Conservation (phyloP, 1,284 basidiomycete species). For the Ceratobasidium sp. region DNA sequence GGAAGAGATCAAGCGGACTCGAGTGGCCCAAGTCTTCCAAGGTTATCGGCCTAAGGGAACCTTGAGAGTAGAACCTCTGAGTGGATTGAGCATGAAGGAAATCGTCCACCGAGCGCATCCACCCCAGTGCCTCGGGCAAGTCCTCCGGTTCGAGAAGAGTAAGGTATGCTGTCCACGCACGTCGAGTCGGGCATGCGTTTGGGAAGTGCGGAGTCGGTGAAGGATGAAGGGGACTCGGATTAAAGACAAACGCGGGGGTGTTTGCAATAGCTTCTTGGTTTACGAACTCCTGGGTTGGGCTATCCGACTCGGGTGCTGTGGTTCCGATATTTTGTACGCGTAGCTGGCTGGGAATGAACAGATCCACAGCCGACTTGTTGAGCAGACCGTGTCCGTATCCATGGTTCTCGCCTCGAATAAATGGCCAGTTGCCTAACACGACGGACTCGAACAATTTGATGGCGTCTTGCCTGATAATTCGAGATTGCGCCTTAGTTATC, state of each 20-base stretch:
- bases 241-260: neutral
- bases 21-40: neutral
- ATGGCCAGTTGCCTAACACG: conserved; percentile 29
- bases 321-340: neutral
- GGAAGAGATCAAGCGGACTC: neutral
- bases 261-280: neutral
- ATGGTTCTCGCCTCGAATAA: conserved; percentile 6
- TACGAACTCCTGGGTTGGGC: neutral
- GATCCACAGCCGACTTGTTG: neutral
- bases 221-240: conserved; percentile 15
- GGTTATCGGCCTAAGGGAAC: no score
- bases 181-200: conserved; percentile 10
- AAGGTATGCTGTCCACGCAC: conserved; percentile 25
- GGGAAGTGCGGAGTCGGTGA: conserved; percentile 16
- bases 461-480: conserved; percentile 2
- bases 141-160: conserved; percentile 1
- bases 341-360: neutral
- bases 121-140: conserved; percentile 13
- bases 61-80: no score
- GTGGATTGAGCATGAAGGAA: no score
- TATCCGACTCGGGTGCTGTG: neutral
- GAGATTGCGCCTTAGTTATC: neutral
- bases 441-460: conserved; percentile 15
- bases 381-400: neutral
- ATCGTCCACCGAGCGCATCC: conserved; percentile 29